Evolutionary conservation across 352 stramenopile species (phyloP), one percentile per base, ranked within the genome.

Genomic region (Globisporangium viniferum): DNA sequence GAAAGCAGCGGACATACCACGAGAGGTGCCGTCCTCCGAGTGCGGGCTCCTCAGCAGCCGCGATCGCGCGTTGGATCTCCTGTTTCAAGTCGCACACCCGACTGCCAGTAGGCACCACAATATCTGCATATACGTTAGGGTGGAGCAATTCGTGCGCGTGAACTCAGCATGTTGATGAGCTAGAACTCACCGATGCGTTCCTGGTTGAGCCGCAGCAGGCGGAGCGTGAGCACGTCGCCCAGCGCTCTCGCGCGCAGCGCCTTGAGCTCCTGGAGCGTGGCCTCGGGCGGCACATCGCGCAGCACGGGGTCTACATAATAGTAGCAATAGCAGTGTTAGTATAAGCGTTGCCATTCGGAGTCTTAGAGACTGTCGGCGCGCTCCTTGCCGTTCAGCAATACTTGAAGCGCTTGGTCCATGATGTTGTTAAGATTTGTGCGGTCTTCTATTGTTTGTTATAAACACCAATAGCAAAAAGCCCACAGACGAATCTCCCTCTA

Each of bases 181-280:
- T 14, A 22, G 18, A 5, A 57, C 31, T 12, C 35, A 76, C 71
- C 29, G 18, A 73, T 57, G 54, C 55, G 41, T 24, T 62, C 33
- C 14, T 63, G 27, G 36, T 74, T 55, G 41, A 77, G 55, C 4
- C 71, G 68, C 29, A 48, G 18, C 27, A 77, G 59, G 5, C 33
- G 27, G 6, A 77, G 56, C 5, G 64, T 57, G 31, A 74, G 64
- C 63, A 58, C 55, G 7, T 74, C 48, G 59, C 71, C 67, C 5
- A 62, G 9, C 31, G 48, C 67, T 49, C 20, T 22, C 31, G 67
- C 71, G 22, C 53, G 67, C n/a, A 68, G 57, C 31, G 36, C 46
- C 61, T 62, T 59, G 27, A 76, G 67, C 62, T 76, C 57, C 14
- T 58, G 46, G 36, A 68, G 46, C 59, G 62, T 54, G 29, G 39